Percentiles rank a stretch among this genome's conserved stretches.
Conservation (phyloP, 2,329 filamentous ascomycete species). For the Talaromyces sp. region DNA sequence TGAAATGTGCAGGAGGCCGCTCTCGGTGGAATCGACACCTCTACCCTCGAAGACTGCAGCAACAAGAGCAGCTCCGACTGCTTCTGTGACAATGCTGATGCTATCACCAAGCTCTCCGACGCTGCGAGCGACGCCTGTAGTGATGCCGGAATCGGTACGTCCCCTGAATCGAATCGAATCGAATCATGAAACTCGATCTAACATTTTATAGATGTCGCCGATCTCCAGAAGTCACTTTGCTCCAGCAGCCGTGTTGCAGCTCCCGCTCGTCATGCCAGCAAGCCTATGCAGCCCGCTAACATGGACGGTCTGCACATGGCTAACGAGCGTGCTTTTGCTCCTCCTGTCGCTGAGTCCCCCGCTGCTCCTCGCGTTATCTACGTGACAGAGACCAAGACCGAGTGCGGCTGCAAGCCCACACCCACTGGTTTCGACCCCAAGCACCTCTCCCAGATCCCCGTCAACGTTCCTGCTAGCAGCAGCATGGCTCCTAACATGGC, state of each 20-base stretch:
- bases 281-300: constrained; percentile 21
- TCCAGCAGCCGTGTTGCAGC: background rate
- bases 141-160: background rate
- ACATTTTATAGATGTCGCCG: constrained; percentile 2
- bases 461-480: constrained; percentile 17
- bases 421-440: background rate
- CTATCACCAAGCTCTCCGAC: constrained; percentile 7
- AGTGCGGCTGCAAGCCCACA: constrained; percentile 24
- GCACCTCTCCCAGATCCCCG: constrained; percentile 26
- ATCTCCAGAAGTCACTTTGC: constrained; percentile 9
- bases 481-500: constrained; percentile 15
- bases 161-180: too few species aligned
- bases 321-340: constrained; percentile 18
- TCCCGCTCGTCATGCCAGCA: constrained; percentile 21
- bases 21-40: constrained; percentile 6
- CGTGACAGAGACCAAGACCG: constrained; percentile 25
- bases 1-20: constrained; percentile 8
- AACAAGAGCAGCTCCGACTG: constrained; percentile 15
- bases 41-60: constrained; percentile 12
- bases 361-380: constrained; percentile 19
- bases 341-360: background rate
- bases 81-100: constrained; percentile 22
- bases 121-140: constrained; percentile 7
- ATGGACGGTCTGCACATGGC: constrained; percentile 5
- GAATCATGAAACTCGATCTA: too few species aligned